These are phyloP conservation scores for Neurospora discreta DNA, from an alignment of 495 filamentous ascomycete species.

Conservation along the genomic window DNA sequence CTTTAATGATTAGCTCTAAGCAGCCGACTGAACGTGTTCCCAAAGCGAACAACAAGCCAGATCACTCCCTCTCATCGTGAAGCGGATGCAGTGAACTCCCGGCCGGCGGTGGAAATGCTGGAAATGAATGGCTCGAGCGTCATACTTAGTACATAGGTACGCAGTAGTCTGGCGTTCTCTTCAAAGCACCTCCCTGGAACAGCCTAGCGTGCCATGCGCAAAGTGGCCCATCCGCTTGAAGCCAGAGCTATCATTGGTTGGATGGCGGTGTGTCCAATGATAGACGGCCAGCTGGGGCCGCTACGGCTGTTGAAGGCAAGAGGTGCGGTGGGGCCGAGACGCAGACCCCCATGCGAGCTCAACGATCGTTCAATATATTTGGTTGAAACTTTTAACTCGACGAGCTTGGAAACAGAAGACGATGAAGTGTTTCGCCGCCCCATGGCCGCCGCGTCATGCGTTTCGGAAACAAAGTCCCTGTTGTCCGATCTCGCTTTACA, in stretches of 20 bases:
- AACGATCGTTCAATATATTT: background rate
- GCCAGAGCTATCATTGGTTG: background rate
- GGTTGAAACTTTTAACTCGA: background rate
- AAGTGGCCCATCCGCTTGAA: conserved; percentile 5
- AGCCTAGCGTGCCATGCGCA: conserved; percentile 21
- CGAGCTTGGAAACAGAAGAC: background rate
- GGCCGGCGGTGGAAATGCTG: background rate
- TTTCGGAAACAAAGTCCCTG: background rate
- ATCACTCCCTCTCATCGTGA: background rate
- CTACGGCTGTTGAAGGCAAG: background rate
- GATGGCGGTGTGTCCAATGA: background rate
- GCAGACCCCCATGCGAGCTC: background rate
- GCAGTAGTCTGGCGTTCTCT: background rate
- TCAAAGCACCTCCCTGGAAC: conserved; percentile 29
- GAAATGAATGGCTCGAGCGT: background rate
- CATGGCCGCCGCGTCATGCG: background rate
- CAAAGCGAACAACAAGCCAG: background rate
- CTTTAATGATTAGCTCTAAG: background rate
- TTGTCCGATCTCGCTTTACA: background rate
- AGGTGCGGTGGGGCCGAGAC: background rate
- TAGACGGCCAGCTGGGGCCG: background rate
- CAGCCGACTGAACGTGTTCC: background rate
- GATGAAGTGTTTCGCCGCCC: background rate
- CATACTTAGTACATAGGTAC: no score
- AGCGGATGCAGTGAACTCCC: background rate